Evolutionary conservation across 495 filamentous ascomycete genomes (phyloP), one percentile per base, ranked within the genome.

Genomic region (Penicillium pancosmium): DNA sequence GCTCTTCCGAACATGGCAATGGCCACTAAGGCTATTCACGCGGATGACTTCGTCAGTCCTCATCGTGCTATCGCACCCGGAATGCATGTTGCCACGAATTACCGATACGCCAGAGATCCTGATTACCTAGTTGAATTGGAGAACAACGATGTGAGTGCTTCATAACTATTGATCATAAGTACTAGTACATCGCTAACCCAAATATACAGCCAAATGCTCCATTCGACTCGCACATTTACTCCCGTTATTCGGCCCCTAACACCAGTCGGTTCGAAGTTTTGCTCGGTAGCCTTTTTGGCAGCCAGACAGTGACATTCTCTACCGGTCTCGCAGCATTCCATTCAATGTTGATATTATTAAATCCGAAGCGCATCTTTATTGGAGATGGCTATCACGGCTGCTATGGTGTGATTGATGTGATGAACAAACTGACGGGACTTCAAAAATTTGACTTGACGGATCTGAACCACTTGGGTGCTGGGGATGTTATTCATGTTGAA

Each of bases 401-500:
- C 70, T 91, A 95, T 74, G 90, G 88, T 54, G 86, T 93, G 18
- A 78, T 96, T 52, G 68, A 71, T 2, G 69, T 98, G 25, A 77
- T 92, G 41, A 59, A 76, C 50, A 86, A 86, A 57, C 81, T 97
- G 44, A 88, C 83, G 27, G 86, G 86, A 0, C 78, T 92, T 33
- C 68, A 84, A 57, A 79, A 86, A 50, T 73, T 96, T 12, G 72
- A 79, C 2, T 78, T 94, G 15, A 78, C 86, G 56, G 82, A 83
- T 1, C 71, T 78, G 5, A 78, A 82, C 48, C 77, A 81, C 47
- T 77, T 91, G 8, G 75, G 80, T 3, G 69, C 79, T 3, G 93
- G 93, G 12, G 93, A 98, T 74, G 76, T 96, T 5, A 81, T 98
- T 34, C 91, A 95, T 69, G 73, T 97, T 27, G 93, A 97, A 69